These are phyloP conservation scores for Talaromyces islandicus DNA, from an alignment of 2,329 filamentous ascomycete genomes.

Conservation along the genomic window DNA sequence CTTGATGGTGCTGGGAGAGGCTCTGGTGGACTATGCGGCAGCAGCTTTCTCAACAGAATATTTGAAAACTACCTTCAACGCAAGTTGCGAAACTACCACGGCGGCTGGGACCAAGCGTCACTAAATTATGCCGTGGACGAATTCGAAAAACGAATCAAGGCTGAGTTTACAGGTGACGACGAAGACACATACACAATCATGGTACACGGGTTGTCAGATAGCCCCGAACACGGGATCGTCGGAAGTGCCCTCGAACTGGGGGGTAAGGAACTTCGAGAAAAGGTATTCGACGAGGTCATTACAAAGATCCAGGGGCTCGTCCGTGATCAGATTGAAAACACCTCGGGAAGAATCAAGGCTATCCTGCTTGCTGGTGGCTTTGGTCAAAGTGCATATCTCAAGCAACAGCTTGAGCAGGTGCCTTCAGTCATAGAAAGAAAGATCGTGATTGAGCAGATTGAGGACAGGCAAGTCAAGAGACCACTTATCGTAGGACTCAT, in stretches of 20 bases:
- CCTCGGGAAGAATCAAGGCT: neutral
- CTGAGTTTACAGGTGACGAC: neutral
- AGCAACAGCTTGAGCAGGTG: neutral
- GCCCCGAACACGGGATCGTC: neutral
- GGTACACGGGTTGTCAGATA: neutral
- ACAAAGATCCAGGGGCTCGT: neutral
- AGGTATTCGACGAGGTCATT: neutral
- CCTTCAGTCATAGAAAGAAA: neutral
- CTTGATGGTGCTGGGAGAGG: neutral
- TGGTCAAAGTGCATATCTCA: neutral
- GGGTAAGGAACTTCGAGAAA: neutral
- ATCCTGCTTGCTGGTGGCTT: neutral
- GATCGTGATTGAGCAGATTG: neutral
- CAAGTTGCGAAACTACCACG: neutral
- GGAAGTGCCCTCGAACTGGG: neutral
- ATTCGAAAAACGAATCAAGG: neutral
- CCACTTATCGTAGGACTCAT: neutral
- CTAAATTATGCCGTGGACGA: neutral
- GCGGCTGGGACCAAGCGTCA: neutral
- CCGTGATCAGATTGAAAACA: neutral
- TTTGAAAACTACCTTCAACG: neutral
- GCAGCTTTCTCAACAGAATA: neutral
- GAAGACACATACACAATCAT: neutral
- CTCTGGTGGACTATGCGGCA: neutral
- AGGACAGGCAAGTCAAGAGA: neutral